Conservation (phyloP, 2,329 filamentous ascomycete genomes). For the Blastomyces emzantsi region DNA sequence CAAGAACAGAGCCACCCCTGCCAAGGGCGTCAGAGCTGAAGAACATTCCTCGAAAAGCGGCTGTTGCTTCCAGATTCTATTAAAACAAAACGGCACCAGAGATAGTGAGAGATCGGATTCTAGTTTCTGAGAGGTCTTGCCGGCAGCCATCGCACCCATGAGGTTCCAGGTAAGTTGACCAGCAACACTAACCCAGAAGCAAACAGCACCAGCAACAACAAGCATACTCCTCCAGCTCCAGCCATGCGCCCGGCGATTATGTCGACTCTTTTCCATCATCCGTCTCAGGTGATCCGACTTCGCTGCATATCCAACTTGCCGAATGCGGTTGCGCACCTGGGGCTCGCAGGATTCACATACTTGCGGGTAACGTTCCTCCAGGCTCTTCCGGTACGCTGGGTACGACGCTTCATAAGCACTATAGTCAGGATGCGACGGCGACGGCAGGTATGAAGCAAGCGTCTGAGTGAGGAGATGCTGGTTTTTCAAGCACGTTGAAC, state of each 20-base stretch:
- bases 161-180: slow-evolving; percentile 38
- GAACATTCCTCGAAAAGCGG: slow-evolving; percentile 24
- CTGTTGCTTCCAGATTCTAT: slow-evolving; percentile 16
- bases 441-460: slow-evolving; percentile 69
- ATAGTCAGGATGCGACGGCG: slow-evolving; percentile 58
- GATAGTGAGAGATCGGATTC: slow-evolving; percentile 12
- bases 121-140: slow-evolving; percentile 13
- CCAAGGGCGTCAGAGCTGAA: slow-evolving; percentile 26
- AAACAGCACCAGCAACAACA: slow-evolving; percentile 35
- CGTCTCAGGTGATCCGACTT: slow-evolving; percentile 71
- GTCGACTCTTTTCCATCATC: slow-evolving; percentile 57
- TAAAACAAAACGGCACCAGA: slow-evolving; percentile 20
- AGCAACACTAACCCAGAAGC: slow-evolving; percentile 36
- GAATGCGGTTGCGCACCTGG: slow-evolving; percentile 59
- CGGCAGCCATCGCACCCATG: slow-evolving; percentile 25
- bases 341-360: slow-evolving; percentile 75
- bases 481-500: slow-evolving; percentile 75
- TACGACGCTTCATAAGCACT: slow-evolving; percentile 58
- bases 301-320: slow-evolving; percentile 66
- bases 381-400: slow-evolving; percentile 58
- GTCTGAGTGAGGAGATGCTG: slow-evolving; percentile 70
- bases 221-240: slow-evolving; percentile 39
- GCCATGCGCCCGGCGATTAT: slow-evolving; percentile 25
- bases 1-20: slow-evolving; percentile 33
- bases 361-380: slow-evolving; percentile 81